Evolutionary conservation across 345 rosid genomes (phyloP), one percentile per base, ranked within the genome.

Genomic region (Cardiospermum halicacabum): DNA sequence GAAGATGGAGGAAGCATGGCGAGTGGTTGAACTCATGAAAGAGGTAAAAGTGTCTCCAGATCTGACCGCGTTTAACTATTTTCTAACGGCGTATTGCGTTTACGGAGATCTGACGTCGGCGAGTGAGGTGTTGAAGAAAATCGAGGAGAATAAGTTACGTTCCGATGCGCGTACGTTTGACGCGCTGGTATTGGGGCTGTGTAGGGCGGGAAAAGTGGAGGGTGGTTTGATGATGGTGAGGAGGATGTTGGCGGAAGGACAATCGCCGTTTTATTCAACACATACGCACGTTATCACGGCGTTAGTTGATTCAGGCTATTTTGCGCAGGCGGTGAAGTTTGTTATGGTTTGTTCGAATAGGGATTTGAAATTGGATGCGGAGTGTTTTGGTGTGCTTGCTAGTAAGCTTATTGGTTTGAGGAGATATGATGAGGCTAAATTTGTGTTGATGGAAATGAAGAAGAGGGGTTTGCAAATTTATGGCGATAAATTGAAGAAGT

Each of bases 151-250:
- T 25, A 82, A 78, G 22, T 53, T 79, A 53, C 62, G 48, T 1
- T 77, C 76, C 15, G 88, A 89, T 48, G 27, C 77, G 60, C 82
- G 89, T 9, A 81, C 90, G 2, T 84, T 73, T 71, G 94, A 91
- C 75, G 92, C 92, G 58, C 80, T 85, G 56, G 85, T 91, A 31
- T 73, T 89, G 70, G 89, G 87, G 27, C 84, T 89, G 69, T 84
- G 90, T 54, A 87, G 56, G 45, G 72, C 68, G 13, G 87, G 85
- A 53, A 81, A 69, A 42, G 77, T 87, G 30, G 94, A 77, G 26
- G 93, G 79, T 0, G 88, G 87, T 21, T 13, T 89, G 73, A 69
- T 56, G 72, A 15, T 91, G 36, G 24, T 91, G 77, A 75, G 89
- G 78, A 80, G 78, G 80, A 86, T 91, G 93, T 81, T 59, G 76